These are phyloP conservation scores for Peronospora destructor DNA, from an alignment of 352 stramenopile species.

Conservation along the genomic window DNA sequence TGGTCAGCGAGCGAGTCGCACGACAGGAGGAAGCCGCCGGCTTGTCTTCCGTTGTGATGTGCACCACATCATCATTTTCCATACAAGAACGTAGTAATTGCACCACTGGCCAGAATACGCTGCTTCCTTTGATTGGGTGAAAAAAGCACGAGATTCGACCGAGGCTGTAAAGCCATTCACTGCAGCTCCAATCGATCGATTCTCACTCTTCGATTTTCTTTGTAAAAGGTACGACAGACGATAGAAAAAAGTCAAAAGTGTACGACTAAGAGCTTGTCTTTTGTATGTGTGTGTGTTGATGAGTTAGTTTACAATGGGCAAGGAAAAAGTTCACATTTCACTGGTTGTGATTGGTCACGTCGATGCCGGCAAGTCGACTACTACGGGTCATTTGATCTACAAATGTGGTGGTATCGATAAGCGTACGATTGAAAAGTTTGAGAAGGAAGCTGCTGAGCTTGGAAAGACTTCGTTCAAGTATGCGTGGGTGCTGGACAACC, in stretches of 20 bases:
- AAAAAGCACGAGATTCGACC: not conserved
- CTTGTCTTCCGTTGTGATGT: conserved; percentile 27
- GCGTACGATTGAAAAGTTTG: conserved; percentile 96
- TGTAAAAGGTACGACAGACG: conserved; percentile 32
- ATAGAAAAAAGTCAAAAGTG: not conserved
- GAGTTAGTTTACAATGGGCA: conserved; percentile 37
- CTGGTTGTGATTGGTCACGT: conserved; percentile 95
- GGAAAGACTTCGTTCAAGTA: conserved; percentile 99
- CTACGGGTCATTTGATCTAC: conserved; percentile 98
- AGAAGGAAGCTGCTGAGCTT: conserved; percentile 95
- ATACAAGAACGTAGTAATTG: conserved; percentile 1
- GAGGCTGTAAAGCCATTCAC: not conserved
- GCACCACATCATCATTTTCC: not conserved
- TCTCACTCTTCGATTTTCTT: conserved; percentile 39
- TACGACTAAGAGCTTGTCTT: not conserved
- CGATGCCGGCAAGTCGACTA: conserved; percentile 98
- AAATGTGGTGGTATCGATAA: conserved; percentile 98
- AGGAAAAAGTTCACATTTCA: conserved; percentile 85
- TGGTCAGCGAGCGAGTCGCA: no score
- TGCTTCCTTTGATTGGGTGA: not conserved
- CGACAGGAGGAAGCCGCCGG: no score
- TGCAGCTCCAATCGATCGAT: not conserved
- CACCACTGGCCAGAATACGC: not conserved
- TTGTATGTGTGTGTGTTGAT: not conserved
- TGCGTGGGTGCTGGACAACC: conserved; percentile 97